These are phyloP conservation scores for Curvularia sp. DNA, from an alignment of 2,329 filamentous ascomycete species.

Conservation along the genomic window DNA sequence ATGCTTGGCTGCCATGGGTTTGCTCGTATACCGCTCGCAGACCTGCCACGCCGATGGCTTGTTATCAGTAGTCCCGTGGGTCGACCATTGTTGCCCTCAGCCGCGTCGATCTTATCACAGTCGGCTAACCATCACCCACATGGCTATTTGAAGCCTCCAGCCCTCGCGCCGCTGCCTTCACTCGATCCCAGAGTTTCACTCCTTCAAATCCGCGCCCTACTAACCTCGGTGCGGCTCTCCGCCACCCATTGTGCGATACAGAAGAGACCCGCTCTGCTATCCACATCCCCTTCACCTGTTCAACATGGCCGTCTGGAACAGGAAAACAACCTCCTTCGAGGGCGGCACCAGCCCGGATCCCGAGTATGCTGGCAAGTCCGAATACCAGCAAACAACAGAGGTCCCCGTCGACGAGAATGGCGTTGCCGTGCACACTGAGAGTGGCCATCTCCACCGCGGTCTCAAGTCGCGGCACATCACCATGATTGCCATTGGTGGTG, in stretches of 20 bases:
- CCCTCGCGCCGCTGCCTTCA: conserved; percentile 6
- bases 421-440: conserved; percentile 35
- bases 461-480: conserved; percentile 63
- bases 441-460: conserved; percentile 58
- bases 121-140: conserved; percentile 26
- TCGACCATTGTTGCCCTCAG: conserved; percentile 15
- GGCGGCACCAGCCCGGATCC: conserved; percentile 34
- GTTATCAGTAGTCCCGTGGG: conserved; percentile 25
- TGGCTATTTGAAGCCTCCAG: conserved; percentile 22
- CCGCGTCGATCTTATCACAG: conserved; percentile 29
- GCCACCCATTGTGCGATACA: conserved; percentile 13
- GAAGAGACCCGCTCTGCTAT: conserved; percentile 4
- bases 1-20: conserved; percentile 37
- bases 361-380: conserved; percentile 27
- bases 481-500: conserved; percentile 76
- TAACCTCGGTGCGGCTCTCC: conserved; percentile 11
- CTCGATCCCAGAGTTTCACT: conserved; percentile 7
- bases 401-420: conserved; percentile 32
- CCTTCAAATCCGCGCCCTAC: conserved; percentile 16
- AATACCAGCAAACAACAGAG: conserved; percentile 23
- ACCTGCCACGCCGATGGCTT: conserved; percentile 27
- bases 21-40: conserved; percentile 21
- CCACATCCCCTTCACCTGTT: not conserved
- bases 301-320: conserved; percentile 42
- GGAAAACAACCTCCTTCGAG: conserved; percentile 39